phyloP scores from a whole-genome alignment of 371 early-diverging fungal species.

The Rhizopus arrhizus region DNA sequence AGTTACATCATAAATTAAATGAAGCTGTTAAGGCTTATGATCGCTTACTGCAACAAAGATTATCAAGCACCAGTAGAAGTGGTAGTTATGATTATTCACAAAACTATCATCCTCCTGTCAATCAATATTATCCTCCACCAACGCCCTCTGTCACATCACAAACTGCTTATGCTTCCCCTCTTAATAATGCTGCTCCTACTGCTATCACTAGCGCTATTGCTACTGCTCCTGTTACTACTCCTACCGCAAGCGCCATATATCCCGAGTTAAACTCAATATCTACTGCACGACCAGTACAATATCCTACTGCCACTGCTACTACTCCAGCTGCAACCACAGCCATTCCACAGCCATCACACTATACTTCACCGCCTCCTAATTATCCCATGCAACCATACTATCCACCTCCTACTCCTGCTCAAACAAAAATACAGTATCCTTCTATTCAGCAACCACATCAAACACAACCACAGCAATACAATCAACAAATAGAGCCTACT shows the following conservation, averaged over 20 bases:
- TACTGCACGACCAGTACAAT: neutral
- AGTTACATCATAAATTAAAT: constrained; percentile 78
- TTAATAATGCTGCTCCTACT: neutral
- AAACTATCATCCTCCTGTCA: constrained; percentile 17
- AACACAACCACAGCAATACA: constrained; percentile 2
- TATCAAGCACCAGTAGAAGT: constrained; percentile 8
- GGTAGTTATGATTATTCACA: constrained; percentile 10
- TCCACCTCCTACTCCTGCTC: constrained; percentile 8
- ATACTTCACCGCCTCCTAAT: constrained; percentile 10
- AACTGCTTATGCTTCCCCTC: neutral
- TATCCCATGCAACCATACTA: constrained; percentile 4
- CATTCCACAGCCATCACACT: neutral
- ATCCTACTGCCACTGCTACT: neutral
- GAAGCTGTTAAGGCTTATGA: constrained; percentile 86
- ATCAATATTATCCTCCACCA: constrained; percentile 7
- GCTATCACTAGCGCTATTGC: constrained; percentile 1
- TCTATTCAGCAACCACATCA: constrained; percentile 4
- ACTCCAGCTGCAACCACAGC: constrained; percentile 1
- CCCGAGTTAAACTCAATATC: neutral
- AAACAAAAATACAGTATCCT: constrained; percentile 3
- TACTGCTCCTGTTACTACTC: neutral
- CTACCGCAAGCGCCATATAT: neutral
- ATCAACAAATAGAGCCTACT: neutral
- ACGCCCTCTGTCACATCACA: constrained; percentile 1
- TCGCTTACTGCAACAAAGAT: constrained; percentile 72